phyloP scores from a whole-genome alignment of 2,329 filamentous ascomycete species.

The Ceratocystiopsis minuta region DNA sequence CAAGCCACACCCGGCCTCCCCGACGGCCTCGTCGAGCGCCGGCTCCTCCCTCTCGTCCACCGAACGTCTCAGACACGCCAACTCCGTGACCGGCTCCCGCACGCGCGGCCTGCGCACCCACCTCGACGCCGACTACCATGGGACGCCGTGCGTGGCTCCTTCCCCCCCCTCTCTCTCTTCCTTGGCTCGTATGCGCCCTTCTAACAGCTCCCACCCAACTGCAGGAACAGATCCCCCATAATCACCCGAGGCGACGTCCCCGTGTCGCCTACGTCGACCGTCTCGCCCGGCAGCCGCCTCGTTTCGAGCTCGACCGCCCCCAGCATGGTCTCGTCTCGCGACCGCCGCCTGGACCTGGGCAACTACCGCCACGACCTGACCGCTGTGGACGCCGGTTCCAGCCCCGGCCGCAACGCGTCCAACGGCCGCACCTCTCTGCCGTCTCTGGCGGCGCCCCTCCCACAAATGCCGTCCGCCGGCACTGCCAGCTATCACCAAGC shows the following conservation, averaged over 20 bases:
- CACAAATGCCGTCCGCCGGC: slow-evolving; percentile 26
- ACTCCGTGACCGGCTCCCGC: slow-evolving; percentile 9
- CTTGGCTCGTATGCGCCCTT: too few species aligned
- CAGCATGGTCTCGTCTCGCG: slow-evolving; percentile 31
- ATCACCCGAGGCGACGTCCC: slow-evolving; percentile 22
- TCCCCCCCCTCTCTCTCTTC: neutral
- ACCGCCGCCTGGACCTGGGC: slow-evolving; percentile 42
- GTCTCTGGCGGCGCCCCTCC: slow-evolving; percentile 13
- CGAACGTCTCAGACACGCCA: slow-evolving; percentile 4
- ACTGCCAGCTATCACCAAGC: too few species aligned
- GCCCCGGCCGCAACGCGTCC: slow-evolving; percentile 19
- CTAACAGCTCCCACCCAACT: neutral
- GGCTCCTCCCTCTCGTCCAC: slow-evolving; percentile 1
- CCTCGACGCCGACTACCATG: slow-evolving; percentile 36
- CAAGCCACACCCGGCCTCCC: slow-evolving; percentile 20
- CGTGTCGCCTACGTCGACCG: slow-evolving; percentile 31
- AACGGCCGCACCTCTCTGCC: too few species aligned
- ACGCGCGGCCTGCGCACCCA: slow-evolving; percentile 24
- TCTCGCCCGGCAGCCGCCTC: slow-evolving; percentile 20
- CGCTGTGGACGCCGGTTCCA: slow-evolving; percentile 31
- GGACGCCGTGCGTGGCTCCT: too few species aligned
- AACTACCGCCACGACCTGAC: slow-evolving; percentile 57
- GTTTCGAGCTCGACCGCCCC: slow-evolving; percentile 18
- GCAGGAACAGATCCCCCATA: slow-evolving; percentile 5
- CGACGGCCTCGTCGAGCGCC: neutral